Base-by-base conservation (phyloP, 345 rosid genomes). In the Tarenaya hassleriana region DNA sequence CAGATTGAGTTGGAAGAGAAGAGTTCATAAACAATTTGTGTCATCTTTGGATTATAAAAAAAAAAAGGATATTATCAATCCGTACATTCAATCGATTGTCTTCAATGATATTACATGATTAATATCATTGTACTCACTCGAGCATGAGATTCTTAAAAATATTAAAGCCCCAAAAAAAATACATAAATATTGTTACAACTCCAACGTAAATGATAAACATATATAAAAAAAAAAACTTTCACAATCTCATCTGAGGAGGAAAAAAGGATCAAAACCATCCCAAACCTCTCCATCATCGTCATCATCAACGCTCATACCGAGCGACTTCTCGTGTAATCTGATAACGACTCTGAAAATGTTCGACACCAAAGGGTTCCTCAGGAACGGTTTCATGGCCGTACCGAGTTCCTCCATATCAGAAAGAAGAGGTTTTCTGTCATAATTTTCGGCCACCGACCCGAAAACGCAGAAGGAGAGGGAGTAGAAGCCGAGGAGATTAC, bases 191-290 rank as follows among this genome's bases (percentile, higher is more conserved):
- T 24, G 29, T 24, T 24, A 24, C 29, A 24, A 24, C 29, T 24
- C 29, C 5, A 24, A 24, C 29, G 5, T 24, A 24, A 24, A 24
- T n/a, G 29, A 24, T 24, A 24, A 24, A 24, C 29, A n/a, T 24
- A 2, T 24, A 2, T 24, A 24, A n/a, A n/a, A n/a, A n/a, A n/a
- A n/a, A n/a, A n/a, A n/a, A n/a, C n/a, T n/a, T 24, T 24, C 29
- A 2, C 29, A 24, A 24, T 24, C 29, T 24, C 29, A 24, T 24
- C 29, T 67, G 41, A 83, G 76, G 69, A 90, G 95, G 75, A 86
- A 90, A 70, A 72, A 83, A 3, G 94, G 97, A 73, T 79, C 75
- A 69, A 91, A 91, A 57, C 70, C 66, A 47, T 80, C 84, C 87
- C 86, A 82, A 42, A 66, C 27, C 12, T 58, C 59, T 49, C 58